Evolutionary conservation across 257 asterid genomes (phyloP), one percentile per base, ranked within the genome.

Genomic region (Solanum etuberosum): DNA sequence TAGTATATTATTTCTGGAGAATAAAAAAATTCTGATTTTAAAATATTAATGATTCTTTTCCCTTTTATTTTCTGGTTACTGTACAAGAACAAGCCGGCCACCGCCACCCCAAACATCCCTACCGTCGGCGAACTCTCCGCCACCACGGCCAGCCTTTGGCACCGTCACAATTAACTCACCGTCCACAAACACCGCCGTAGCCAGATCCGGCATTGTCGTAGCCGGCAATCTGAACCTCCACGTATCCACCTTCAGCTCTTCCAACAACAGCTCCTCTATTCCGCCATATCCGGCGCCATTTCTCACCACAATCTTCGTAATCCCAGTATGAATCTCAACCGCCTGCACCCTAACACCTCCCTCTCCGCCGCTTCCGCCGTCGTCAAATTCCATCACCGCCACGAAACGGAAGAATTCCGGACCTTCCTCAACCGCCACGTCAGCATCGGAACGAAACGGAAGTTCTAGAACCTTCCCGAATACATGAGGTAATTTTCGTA

Each of bases 271-370:
- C 18, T 91, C 92, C 42, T 32, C 82, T 3, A 63, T 70, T 5
- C 76, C 72, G 20, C 18, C 82, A 35, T 23, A 51, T 20, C 29
- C 57, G 63, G 18, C 59, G 5, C 80, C 85, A 65, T 88, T 90
- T 90, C 95, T 89, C 46, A 95, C 90, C 76, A 93, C 95, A 87
- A 95, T 89, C 92, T 95, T 95, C 88, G 93, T 86, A 63, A 95
- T 92, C 12, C 97, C 97, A 0, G 96, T 96, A 74, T 91, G 94
- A 48, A 95, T 95, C 93, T 95, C 97, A 68, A 92, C 94, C 1
- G 95, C 94, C 63, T 90, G 95, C 78, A 92, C 94, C 88, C 88
- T 91, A 1, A 93, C 89, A 8, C 83, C 87, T 1, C 88, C 90
- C 9, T 90, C 89, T 9, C 65, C 85, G 0, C 86, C 90, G 0